Base-by-base conservation (phyloP, 2,329 filamentous ascomycete genomes). In the Penicillium freii region DNA sequence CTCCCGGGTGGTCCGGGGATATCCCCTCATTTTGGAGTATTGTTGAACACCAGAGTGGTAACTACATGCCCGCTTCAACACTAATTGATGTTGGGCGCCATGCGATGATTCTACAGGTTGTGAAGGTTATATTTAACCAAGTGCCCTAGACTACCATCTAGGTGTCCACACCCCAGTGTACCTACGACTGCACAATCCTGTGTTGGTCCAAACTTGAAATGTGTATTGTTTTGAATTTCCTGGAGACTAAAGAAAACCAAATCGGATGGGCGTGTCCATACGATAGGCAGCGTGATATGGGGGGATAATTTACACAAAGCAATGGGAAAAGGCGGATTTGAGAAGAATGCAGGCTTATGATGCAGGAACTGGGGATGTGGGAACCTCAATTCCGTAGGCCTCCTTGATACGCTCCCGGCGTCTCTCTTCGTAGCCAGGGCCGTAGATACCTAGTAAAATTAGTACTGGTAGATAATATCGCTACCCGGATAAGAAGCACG, bases 331-430 rank as follows among this genome's bases (percentile, higher is more conserved):
- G 59, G 56, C 51, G 59, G 49, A 65, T 61, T 61, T 45, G 36
- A 59, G 54, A 55, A 48, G 56, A 57, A 66, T 61, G 43, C 62
- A 61, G 48, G 59, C 66, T 74, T 68, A 76, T 72, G 74, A 75
- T 56, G 75, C 72, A 51, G 75, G 69, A 62, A 71, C 68, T 54
- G 70, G 70, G 61, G 87, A 84, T 54, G 86, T 83, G 70, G 88
- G 84, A 70, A 96, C 87, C 64, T 96, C 91, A 70, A 95, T 85
- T 58, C 92, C 91, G 71, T 96, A 96, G 75, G 87, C 90, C 77
- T 91, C 87, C 83, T 90, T 87, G 75, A 97, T 83, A 67, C 90
- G 84, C 79, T 92, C 82, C 65, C 86, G 85, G 75, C 92, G 87
- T 75, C 92, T 83, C 81, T 96, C 90, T 67, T 90, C 88, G 72